Percentiles rank a stretch among this genome's conserved stretches.
Evolutionary conservation across 257 asterid species (phyloP).

Genomic region (Lycium ferocissimum): DNA sequence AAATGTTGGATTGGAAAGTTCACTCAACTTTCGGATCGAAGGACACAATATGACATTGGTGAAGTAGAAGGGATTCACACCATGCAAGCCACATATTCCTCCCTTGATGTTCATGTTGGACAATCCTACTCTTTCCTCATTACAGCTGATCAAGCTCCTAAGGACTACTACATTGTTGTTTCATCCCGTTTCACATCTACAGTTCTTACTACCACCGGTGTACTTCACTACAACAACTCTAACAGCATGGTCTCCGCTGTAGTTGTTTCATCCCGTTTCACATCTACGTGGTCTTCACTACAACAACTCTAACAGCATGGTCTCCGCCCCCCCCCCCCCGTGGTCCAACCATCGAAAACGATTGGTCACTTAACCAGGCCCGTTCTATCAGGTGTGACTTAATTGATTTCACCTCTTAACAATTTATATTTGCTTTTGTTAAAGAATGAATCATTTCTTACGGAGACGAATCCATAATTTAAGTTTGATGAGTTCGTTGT

Average conservation of each 20-base stretch:
- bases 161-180: conserved; percentile 71
- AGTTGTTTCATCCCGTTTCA: conserved; percentile 79
- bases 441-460: no score
- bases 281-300: conserved; percentile 67
- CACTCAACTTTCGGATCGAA: conserved; percentile 84
- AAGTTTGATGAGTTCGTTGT: no score
- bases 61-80: conserved; percentile 97
- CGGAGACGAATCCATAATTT: no score
- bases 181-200: conserved; percentile 74
- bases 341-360: conserved; percentile 88
- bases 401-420: no score
- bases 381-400: conserved; percentile 69
- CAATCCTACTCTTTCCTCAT: conserved; percentile 87
- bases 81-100: conserved; percentile 72
- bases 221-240: conserved; percentile 73
- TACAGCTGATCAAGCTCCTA: conserved; percentile 81
- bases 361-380: conserved; percentile 97
- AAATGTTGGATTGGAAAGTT: conserved; percentile 80
- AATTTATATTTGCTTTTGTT: no score
- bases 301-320: conserved; percentile 57
- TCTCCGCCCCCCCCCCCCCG: conserved; percentile 81
- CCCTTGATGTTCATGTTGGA: conserved; percentile 84
- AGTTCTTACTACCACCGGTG: conserved; percentile 66
- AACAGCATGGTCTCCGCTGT: conserved; percentile 61
- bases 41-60: conserved; percentile 87